A percentile compares a stretch with the other conserved stretches of the same genome.
Conservation (phyloP, 805 yeast genomes). For the Hanseniaspora vineae region DNA sequence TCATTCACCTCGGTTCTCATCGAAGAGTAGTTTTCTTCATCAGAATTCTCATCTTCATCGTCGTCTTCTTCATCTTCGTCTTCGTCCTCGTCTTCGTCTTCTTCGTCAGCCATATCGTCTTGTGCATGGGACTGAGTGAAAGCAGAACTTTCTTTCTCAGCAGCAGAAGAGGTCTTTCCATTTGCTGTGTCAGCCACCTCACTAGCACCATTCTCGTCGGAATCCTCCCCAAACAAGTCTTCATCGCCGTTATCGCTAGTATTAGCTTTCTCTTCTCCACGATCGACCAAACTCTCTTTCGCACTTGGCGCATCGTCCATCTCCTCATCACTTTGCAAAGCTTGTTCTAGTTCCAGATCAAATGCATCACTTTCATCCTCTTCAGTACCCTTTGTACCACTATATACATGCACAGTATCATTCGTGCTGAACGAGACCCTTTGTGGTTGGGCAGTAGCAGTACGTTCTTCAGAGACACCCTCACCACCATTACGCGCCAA, state of each 20-base stretch:
- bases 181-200: conserved; percentile 24
- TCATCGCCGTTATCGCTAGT: conserved; percentile 11
- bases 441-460: conserved; percentile 18
- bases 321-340: conserved; percentile 31
- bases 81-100: conserved; percentile 27
- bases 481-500: not conserved
- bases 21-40: conserved; percentile 38
- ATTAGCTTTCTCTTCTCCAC: conserved; percentile 10
- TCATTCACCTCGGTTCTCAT: conserved; percentile 39
- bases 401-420: conserved; percentile 21
- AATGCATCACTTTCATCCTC: conserved; percentile 27
- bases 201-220: conserved; percentile 24
- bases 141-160: not conserved
- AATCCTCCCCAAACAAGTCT: conserved; percentile 10
- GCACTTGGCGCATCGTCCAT: not conserved
- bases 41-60: conserved; percentile 33
- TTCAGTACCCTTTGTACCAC: conserved; percentile 8
- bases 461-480: conserved; percentile 12
- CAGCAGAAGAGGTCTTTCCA: conserved; percentile 16
- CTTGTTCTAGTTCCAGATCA: conserved; percentile 47
- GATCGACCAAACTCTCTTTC: conserved; percentile 1
- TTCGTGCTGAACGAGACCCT: conserved; percentile 7
- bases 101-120: conserved; percentile 17
- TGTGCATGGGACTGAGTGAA: too few relatives aligned
- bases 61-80: conserved; percentile 36